Evolutionary conservation across 768 basidiomycete genomes (phyloP).

Genomic region (Lactifluus subvellereus): DNA sequence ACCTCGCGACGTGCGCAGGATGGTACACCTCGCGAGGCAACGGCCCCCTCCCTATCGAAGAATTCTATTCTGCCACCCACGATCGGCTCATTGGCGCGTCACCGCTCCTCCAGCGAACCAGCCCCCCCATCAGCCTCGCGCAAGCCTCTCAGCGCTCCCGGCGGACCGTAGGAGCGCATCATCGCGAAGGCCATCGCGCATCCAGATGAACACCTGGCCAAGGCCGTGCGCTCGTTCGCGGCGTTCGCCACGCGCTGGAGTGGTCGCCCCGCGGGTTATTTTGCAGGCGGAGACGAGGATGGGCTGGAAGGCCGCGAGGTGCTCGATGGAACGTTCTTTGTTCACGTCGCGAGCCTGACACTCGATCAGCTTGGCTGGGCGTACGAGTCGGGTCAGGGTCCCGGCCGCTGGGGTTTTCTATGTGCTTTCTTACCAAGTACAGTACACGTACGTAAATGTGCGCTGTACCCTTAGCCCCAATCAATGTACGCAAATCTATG

Average conservation of each 20-base stretch:
- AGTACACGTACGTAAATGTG: too few relatives aligned
- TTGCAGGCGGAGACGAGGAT: constrained; percentile 24
- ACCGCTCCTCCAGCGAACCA: constrained; percentile 27
- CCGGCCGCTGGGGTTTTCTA: constrained; percentile 2
- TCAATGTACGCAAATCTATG: too few relatives aligned
- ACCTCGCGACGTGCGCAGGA: constrained; percentile 46
- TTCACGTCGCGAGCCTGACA: constrained; percentile 50
- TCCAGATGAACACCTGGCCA: constrained; percentile 53
- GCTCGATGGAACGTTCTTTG: constrained; percentile 59
- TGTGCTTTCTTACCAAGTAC: too few relatives aligned
- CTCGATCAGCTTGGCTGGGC: constrained; percentile 30
- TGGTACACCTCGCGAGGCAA: constrained; percentile 58
- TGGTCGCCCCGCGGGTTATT: constrained; percentile 32
- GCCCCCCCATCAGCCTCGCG: constrained; percentile 18
- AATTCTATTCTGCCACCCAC: constrained; percentile 38
- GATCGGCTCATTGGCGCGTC: constrained; percentile 5
- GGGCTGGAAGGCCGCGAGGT: constrained; percentile 45
- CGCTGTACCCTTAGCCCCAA: too few relatives aligned
- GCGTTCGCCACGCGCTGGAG: constrained; percentile 45
- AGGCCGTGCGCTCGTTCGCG: constrained; percentile 45
- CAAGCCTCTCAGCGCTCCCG: constrained; percentile 14
- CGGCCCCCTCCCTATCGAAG: constrained; percentile 42
- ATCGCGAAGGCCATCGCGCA: constrained; percentile 48
- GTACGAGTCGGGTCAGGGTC: constrained; percentile 13
- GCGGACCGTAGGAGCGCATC: constrained; percentile 48